Conservation (phyloP, 768 basidiomycete species). For the Rhizopogon vulgaris region DNA sequence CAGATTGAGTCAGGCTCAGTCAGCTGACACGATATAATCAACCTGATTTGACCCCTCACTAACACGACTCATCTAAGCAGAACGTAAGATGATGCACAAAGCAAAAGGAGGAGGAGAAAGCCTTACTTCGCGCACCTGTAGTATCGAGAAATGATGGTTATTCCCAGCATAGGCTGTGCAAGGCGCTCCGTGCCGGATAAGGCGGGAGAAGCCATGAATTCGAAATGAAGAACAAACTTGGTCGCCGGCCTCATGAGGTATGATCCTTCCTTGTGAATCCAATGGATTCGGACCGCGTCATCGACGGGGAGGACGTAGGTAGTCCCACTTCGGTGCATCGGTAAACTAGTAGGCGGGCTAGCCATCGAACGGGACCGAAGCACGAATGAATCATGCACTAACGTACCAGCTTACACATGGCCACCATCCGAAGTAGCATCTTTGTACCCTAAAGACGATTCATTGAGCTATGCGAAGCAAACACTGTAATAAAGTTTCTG, state of each 20-base stretch:
- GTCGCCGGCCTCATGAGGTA: neutral
- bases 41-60: neutral
- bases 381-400: neutral
- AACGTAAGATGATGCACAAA: neutral
- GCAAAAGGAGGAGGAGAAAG: neutral
- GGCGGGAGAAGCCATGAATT: neutral
- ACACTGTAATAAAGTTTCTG: neutral
- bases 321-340: neutral
- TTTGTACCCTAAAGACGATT: too few relatives aligned
- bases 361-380: neutral
- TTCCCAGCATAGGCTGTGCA: neutral
- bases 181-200: neutral
- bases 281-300: neutral
- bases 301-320: neutral
- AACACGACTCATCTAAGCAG: neutral
- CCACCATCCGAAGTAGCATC: neutral
- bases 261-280: neutral
- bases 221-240: neutral
- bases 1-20: neutral
- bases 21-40: too few relatives aligned
- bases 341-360: neutral
- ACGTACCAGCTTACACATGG: neutral
- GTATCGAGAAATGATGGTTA: neutral
- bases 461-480: neutral
- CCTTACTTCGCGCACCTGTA: neutral